Percentiles rank a stretch among this genome's conserved stretches.
These are phyloP conservation scores for Didymella lethalis DNA, from an alignment of 2,329 filamentous ascomycete species.

Conservation along the genomic window DNA sequence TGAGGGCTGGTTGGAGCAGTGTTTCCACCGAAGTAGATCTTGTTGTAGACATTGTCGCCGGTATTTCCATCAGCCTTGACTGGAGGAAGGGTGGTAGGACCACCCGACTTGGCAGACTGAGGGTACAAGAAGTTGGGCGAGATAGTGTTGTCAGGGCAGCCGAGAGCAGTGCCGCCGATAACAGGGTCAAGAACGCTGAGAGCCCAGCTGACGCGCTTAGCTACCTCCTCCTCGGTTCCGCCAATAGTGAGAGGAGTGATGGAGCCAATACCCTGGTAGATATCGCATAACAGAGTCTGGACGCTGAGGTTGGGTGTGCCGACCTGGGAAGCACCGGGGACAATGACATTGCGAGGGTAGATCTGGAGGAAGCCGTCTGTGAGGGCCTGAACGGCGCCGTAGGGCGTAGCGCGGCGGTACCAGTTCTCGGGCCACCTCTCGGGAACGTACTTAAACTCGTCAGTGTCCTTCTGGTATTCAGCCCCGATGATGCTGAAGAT, in stretches of 20 bases:
- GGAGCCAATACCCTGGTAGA: slow-evolving; percentile 32
- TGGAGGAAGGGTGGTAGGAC: slow-evolving; percentile 38
- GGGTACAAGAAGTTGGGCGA: slow-evolving; percentile 44
- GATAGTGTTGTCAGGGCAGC: slow-evolving; percentile 41
- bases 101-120: slow-evolving; percentile 37
- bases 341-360: slow-evolving; percentile 38
- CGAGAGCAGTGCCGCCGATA: slow-evolving; percentile 42
- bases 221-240: slow-evolving; percentile 3
- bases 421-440: slow-evolving; percentile 53
- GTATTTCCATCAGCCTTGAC: slow-evolving; percentile 30
- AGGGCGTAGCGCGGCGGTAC: background rate
- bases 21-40: background rate
- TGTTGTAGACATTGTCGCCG: background rate
- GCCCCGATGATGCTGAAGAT: slow-evolving; percentile 59
- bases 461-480: slow-evolving; percentile 53
- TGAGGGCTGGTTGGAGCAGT: background rate
- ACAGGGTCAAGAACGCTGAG: slow-evolving; percentile 42
- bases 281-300: slow-evolving; percentile 44
- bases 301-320: slow-evolving; percentile 44
- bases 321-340: slow-evolving; percentile 39
- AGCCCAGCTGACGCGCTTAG: slow-evolving; percentile 39
- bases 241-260: background rate
- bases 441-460: slow-evolving; percentile 57
- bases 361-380: background rate
- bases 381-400: background rate